Evolutionary conservation across 2,329 filamentous ascomycete species (phyloP).

Genomic region (Rutstroemia sp.): DNA sequence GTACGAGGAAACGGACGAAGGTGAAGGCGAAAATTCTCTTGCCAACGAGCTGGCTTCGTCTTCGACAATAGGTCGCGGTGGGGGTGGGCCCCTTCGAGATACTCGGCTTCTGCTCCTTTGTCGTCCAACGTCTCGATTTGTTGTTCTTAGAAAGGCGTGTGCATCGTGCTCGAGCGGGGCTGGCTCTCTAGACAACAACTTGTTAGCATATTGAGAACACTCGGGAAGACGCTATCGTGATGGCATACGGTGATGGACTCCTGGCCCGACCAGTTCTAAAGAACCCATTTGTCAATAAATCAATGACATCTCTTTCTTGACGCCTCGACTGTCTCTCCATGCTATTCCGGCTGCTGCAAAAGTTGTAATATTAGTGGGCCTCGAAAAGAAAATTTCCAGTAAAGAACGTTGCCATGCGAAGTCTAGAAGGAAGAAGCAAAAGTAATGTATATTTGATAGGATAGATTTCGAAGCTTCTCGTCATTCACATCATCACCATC

Average conservation of each 20-base stretch:
- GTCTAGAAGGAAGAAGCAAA: background rate
- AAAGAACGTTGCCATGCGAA: background rate
- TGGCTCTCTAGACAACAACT: constrained; percentile 6
- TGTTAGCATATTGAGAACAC: background rate
- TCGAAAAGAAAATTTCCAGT: no score
- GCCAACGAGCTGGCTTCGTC: constrained; percentile 58
- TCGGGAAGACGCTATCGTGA: background rate
- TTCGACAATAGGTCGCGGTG: constrained; percentile 60
- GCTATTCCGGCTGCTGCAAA: background rate
- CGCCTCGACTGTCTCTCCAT: constrained; percentile 18
- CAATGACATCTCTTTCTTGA: constrained; percentile 17
- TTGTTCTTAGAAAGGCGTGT: constrained; percentile 8
- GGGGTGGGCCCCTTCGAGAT: constrained; percentile 28
- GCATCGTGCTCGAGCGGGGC: constrained; percentile 10
- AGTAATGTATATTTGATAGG: background rate
- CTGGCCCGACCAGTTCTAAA: constrained; percentile 42
- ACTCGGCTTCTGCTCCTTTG: constrained; percentile 17
- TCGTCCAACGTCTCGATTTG: constrained; percentile 6
- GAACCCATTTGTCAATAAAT: constrained; percentile 39
- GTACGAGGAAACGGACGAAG: constrained; percentile 34
- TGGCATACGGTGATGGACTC: constrained; percentile 30
- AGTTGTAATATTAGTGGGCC: no score
- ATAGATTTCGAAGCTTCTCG: background rate
- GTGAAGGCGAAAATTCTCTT: constrained; percentile 41
- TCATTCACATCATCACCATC: background rate